Conservation (phyloP, 352 stramenopile genomes). For the Pythium myriotylum region DNA sequence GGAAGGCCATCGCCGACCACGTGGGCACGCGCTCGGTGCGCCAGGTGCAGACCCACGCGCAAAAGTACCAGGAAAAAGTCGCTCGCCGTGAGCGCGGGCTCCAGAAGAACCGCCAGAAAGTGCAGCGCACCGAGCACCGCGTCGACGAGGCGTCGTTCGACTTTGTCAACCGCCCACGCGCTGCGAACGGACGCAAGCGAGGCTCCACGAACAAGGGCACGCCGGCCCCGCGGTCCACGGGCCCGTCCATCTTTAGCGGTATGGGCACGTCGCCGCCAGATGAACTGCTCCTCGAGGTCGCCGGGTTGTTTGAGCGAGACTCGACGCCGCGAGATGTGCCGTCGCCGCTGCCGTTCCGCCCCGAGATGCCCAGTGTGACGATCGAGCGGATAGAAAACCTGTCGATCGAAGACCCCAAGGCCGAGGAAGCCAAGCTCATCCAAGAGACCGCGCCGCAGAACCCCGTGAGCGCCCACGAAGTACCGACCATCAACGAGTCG, state of each 20-base stretch:
- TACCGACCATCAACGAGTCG: conserved; percentile 36
- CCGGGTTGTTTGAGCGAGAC: conserved; percentile 8
- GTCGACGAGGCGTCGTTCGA: conserved; percentile 18
- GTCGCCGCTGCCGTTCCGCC: neutral
- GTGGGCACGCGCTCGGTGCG: conserved; percentile 19
- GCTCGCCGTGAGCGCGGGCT: conserved; percentile 15
- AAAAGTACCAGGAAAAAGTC: conserved; percentile 23
- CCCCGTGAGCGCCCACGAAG: conserved; percentile 5
- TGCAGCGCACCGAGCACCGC: conserved; percentile 10
- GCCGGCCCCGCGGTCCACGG: neutral
- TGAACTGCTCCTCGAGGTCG: conserved; percentile 9
- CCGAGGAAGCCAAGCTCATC: conserved; percentile 15
- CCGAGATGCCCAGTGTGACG: conserved; percentile 11
- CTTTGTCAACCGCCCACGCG: conserved; percentile 11
- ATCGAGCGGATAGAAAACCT: conserved; percentile 18
- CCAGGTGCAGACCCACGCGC: conserved; percentile 20
- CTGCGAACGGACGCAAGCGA: conserved; percentile 16
- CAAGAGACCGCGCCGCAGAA: conserved; percentile 11
- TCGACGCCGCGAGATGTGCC: conserved; percentile 1
- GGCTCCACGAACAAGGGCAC: conserved; percentile 17
- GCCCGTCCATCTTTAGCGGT: conserved; percentile 13
- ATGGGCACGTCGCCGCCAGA: conserved; percentile 1
- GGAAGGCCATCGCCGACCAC: conserved; percentile 11
- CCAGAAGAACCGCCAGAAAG: neutral
- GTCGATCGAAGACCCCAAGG: neutral